These are phyloP conservation scores for Arachis hypogaea DNA, from an alignment of 306 rosid species.

Conservation along the genomic window DNA sequence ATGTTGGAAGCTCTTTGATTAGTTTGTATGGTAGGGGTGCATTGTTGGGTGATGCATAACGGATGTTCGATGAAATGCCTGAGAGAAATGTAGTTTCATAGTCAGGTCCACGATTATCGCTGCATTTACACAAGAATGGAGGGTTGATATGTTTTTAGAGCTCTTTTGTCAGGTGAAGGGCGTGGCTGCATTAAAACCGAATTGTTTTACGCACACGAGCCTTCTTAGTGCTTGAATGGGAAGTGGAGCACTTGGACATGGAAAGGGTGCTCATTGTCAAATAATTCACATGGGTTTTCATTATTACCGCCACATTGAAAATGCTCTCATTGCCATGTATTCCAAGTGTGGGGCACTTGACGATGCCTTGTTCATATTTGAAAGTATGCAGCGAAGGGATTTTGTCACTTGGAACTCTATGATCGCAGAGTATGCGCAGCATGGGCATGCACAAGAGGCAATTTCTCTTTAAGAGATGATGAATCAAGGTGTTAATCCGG, in stretches of 20 bases:
- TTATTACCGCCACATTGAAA: constrained; percentile 54
- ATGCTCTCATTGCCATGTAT: constrained; percentile 87
- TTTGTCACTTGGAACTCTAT: constrained; percentile 84
- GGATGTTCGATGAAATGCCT: constrained; percentile 73
- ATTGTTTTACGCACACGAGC: constrained; percentile 70
- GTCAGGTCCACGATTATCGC: constrained; percentile 62
- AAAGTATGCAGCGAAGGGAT: constrained; percentile 53
- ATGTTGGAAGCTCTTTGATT: constrained; percentile 78
- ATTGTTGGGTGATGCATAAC: constrained; percentile 52
- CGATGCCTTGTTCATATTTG: constrained; percentile 64
- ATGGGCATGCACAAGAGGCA: constrained; percentile 65
- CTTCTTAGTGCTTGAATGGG: constrained; percentile 78
- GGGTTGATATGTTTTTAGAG: constrained; percentile 58
- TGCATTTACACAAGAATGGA: constrained; percentile 79
- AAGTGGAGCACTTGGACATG: constrained; percentile 84
- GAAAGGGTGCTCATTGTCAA: constrained; percentile 70
- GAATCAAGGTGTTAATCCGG: constrained; percentile 50
- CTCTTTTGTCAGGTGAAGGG: constrained; percentile 63
- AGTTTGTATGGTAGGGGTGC: constrained; percentile 62
- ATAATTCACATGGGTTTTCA: constrained; percentile 63
- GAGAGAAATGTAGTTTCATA: constrained; percentile 77
- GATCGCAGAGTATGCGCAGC: constrained; percentile 77
- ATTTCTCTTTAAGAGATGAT: constrained; percentile 65
- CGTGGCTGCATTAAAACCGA: constrained; percentile 47
- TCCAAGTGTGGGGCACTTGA: constrained; percentile 74